These are phyloP conservation scores for Wallacemonas sp. DNA, from an alignment of 208 protist species.

Conservation along the genomic window DNA sequence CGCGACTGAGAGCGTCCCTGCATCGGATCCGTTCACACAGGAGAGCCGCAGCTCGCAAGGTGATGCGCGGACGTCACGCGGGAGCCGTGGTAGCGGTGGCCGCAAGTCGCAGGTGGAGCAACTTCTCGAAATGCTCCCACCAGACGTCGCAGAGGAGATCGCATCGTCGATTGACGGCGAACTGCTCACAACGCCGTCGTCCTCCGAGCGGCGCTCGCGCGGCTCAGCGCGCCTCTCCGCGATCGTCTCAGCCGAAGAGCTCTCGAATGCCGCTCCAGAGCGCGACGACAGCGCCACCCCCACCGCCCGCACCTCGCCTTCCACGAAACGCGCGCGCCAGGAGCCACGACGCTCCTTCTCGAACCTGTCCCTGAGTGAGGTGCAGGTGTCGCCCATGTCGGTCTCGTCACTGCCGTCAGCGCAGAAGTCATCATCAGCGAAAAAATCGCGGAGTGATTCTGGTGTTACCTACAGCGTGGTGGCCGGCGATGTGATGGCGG, in stretches of 20 bases:
- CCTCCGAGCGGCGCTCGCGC: not conserved
- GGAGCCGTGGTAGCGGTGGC: constrained; percentile 17
- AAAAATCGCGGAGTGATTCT: too few relatives aligned
- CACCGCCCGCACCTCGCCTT: not conserved
- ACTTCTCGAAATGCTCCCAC: constrained; percentile 49
- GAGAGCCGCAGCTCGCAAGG: not conserved
- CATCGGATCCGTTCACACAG: constrained; percentile 18
- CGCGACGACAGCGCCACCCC: not conserved
- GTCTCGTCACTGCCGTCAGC: too few relatives aligned
- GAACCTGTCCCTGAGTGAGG: constrained; percentile 2
- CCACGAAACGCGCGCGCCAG: not conserved
- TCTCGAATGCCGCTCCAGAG: not conserved
- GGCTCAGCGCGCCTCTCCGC: constrained; percentile 30
- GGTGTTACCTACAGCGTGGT: constrained; percentile 8
- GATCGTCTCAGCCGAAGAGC: not conserved
- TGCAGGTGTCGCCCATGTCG: constrained; percentile 11
- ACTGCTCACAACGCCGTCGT: not conserved
- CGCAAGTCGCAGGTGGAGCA: constrained; percentile 38
- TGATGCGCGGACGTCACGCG: constrained; percentile 10
- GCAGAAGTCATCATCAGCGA: too few relatives aligned
- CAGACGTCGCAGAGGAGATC: constrained; percentile 34
- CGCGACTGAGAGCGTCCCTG: not conserved
- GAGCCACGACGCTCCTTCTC: not conserved
- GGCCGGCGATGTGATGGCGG: constrained; percentile 7
- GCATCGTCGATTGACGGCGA: too few relatives aligned